Evolutionary conservation across 495 filamentous ascomycete species (phyloP), one percentile per base, ranked within the genome.

Genomic region (Daldinia loculata): DNA sequence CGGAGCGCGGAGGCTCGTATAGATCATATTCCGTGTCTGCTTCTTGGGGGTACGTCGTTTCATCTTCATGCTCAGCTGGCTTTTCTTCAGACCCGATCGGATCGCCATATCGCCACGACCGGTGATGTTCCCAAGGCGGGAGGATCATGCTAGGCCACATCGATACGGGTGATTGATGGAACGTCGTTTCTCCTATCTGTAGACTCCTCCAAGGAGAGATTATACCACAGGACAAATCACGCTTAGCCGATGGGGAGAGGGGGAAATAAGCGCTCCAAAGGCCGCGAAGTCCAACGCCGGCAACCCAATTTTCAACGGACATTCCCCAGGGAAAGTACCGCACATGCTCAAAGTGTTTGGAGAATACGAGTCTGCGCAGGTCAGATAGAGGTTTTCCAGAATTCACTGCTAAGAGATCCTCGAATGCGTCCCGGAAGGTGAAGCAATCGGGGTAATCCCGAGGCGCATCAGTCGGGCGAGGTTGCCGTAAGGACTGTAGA

Each of bases 361-460:
- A 34, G 32, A 50, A 36, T 1, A 61, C 0, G 2, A 63, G 57
- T 7, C 43, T 52, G 27, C 27, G 60, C 1, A 71, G 56, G 51
- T 67, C 55, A 11, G 61, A 56, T 14, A 73, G 66, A 26, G 66
- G 71, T 17, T 64, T 45, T 0, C 76, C 80, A 3, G 80, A 71
- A 32, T 61, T 70, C 9, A 62, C 76, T 1, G 63, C 67, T 5
- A 83, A 67, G 24, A 83, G 75, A 65, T 83, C 81, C 55, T 83
- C 80, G 51, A 81, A 82, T 56, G 80, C 80, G 43, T 83, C 80
- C 14, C 67, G 56, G 74, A 81, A 83, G 22, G 76, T 80, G 12
- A 78, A 78, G n/a, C 39, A 27, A 2, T 48, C 36, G n/a, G 63
- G 67, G n/a, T 61, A 71, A 32, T 63, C 63, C 9, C 30, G 43